Percentiles rank a stretch among this genome's conserved stretches.
Conservation (phyloP, 805 yeast genomes). For the Wickerhamomyces alni region DNA sequence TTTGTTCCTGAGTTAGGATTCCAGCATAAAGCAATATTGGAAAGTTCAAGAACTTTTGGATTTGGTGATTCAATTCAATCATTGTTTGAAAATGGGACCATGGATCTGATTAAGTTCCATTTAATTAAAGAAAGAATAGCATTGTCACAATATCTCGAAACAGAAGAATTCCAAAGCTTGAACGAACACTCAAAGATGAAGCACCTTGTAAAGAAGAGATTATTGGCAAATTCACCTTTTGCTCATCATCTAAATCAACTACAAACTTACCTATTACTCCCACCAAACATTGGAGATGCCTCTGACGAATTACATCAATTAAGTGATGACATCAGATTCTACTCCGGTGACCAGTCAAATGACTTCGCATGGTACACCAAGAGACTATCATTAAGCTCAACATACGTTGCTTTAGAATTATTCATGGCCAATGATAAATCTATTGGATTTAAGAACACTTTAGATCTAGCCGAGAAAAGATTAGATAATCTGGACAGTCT, state of each 20-base stretch:
- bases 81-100: constrained; percentile 36
- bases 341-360: constrained; percentile 71
- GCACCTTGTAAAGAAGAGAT: constrained; percentile 39
- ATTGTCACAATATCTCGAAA: constrained; percentile 30
- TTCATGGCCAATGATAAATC: constrained; percentile 77
- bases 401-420: constrained; percentile 71
- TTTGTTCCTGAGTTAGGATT: constrained; percentile 51
- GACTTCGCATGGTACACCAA: constrained; percentile 94
- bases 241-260: constrained; percentile 27
- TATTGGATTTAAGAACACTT: constrained; percentile 46
- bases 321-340: constrained; percentile 77
- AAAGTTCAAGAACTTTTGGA: constrained; percentile 41
- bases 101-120: constrained; percentile 52
- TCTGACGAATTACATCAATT: constrained; percentile 65
- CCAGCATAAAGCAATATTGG: constrained; percentile 37
- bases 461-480: constrained; percentile 56
- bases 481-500: constrained; percentile 44
- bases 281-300: constrained; percentile 52
- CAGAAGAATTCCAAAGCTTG: constrained; percentile 24
- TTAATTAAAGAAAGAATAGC: constrained; percentile 41
- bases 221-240: constrained; percentile 37
- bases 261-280: constrained; percentile 57
- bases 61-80: constrained; percentile 46
- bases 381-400: constrained; percentile 60
- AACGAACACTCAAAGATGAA: constrained; percentile 39